Conservation (phyloP, 2,329 filamentous ascomycete genomes). For the Alternaria sp. region DNA sequence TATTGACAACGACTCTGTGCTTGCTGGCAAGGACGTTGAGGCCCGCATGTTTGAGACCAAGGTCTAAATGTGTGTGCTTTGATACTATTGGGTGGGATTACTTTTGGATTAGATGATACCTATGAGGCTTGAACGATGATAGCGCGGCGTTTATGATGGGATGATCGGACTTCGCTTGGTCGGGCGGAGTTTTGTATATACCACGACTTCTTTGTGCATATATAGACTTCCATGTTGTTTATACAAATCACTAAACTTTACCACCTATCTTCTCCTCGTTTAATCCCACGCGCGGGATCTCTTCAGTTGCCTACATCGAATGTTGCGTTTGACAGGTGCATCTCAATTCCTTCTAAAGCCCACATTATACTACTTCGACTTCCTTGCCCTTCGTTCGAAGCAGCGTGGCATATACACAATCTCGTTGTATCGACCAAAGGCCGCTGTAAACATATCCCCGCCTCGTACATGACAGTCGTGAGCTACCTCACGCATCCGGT, state of each 20-base stretch:
- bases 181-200: neutral
- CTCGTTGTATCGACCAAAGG: no score
- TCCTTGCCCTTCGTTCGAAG: neutral
- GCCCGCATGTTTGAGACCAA: conserved; percentile 25
- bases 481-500: neutral
- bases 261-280: neutral
- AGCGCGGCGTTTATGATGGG: neutral
- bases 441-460: neutral
- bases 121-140: neutral
- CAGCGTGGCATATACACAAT: neutral
- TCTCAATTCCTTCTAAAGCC: neutral
- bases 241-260: neutral
- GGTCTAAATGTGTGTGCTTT: neutral
- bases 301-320: neutral
- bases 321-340: neutral
- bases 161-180: neutral
- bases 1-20: conserved; percentile 33
- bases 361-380: neutral
- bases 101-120: neutral
- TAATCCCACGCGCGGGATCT: neutral
- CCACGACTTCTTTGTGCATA: neutral
- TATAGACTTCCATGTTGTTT: neutral
- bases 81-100: neutral
- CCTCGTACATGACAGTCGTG: neutral
- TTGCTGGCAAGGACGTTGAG: conserved; percentile 34